phyloP scores from a whole-genome alignment of 2,329 filamentous ascomycete genomes.

The Plenodomus biglobosus region DNA sequence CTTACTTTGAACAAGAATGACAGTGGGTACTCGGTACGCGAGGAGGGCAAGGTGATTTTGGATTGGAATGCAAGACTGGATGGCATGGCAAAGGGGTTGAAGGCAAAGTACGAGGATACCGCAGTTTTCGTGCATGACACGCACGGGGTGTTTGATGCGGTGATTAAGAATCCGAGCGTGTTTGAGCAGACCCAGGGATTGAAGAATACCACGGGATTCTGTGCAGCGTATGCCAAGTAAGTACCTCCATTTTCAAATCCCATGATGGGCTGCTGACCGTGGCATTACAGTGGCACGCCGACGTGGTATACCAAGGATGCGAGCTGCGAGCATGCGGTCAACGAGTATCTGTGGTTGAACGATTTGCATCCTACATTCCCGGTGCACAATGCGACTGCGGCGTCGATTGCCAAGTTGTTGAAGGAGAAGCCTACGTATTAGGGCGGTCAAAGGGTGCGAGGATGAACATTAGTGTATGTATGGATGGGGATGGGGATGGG shows the following conservation, averaged over 20 bases:
- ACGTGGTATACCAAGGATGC: constrained; percentile 43
- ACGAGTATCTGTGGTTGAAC: constrained; percentile 68
- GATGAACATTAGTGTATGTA: no score
- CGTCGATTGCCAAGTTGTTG: constrained; percentile 36
- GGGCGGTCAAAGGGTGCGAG: neutral
- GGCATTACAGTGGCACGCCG: constrained; percentile 37
- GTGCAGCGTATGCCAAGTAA: constrained; percentile 55
- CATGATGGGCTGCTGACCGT: constrained; percentile 7
- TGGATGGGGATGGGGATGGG: neutral
- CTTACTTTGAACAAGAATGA: constrained; percentile 46
- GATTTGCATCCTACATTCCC: constrained; percentile 64
- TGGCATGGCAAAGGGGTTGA: constrained; percentile 48
- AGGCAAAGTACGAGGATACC: constrained; percentile 42
- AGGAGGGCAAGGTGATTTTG: constrained; percentile 49
- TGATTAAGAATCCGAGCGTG: constrained; percentile 55
- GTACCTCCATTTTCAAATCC: constrained; percentile 15
- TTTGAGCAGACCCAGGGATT: constrained; percentile 55
- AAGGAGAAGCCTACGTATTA: constrained; percentile 2
- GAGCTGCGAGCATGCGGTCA: constrained; percentile 57
- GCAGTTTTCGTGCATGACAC: constrained; percentile 57
- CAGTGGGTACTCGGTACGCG: constrained; percentile 32
- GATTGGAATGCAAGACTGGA: constrained; percentile 55
- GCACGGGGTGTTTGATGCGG: constrained; percentile 53
- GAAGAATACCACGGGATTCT: constrained; percentile 60
- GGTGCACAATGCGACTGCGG: constrained; percentile 62